These are phyloP conservation scores for Penicillium sp. DNA, from an alignment of 2,329 filamentous ascomycete genomes.

Conservation along the genomic window DNA sequence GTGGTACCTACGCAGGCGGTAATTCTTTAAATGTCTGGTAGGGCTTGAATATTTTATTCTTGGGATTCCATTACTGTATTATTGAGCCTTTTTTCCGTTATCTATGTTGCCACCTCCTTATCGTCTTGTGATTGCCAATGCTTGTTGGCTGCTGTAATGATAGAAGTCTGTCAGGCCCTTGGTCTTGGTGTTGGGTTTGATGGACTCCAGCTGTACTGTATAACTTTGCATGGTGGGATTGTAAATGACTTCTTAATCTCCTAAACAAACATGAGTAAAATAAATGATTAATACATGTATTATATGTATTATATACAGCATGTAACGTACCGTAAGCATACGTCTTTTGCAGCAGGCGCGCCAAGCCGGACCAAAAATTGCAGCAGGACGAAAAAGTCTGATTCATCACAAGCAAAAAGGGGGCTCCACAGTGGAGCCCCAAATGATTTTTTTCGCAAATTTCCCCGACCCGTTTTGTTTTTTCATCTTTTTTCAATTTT, in stretches of 20 bases:
- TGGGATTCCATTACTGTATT: conserved; percentile 28
- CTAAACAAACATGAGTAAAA: no score
- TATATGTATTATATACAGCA: neutral
- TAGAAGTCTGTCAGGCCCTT: neutral
- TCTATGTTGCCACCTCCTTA: conserved; percentile 12
- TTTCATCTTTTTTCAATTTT: neutral
- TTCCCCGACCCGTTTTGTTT: neutral
- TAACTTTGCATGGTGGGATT: neutral
- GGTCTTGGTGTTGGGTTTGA: neutral
- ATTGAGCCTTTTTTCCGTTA: conserved; percentile 28
- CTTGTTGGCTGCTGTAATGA: neutral
- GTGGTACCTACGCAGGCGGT: conserved; percentile 87
- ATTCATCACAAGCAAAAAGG: neutral
- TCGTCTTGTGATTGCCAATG: neutral
- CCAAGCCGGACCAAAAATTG: neutral
- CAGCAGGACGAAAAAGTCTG: neutral
- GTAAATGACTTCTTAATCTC: neutral
- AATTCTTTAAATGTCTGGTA: conserved; percentile 13
- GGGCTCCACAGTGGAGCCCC: neutral
- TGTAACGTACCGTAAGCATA: neutral
- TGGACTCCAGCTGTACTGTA: neutral
- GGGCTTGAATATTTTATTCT: neutral
- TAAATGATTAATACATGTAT: neutral
- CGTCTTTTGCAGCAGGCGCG: neutral
- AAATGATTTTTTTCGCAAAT: neutral